Conservation (phyloP, 2,329 filamentous ascomycete species). For the Cladorrhinum sp. region DNA sequence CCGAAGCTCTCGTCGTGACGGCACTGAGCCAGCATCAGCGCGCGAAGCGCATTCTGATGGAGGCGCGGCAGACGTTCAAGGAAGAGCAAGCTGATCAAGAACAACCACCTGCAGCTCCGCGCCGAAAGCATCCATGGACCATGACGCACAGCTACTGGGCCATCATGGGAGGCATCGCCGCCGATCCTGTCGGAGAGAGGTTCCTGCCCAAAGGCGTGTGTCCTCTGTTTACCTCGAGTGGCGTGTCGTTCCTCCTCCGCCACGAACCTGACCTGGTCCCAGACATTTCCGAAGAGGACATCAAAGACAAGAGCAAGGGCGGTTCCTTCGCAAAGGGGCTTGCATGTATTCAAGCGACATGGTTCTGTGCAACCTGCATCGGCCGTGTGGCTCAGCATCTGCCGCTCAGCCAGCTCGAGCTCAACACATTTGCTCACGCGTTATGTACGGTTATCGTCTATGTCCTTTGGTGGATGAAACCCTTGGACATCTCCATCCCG, state of each 20-base stretch:
- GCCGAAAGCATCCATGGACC: neutral
- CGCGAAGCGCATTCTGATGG: neutral
- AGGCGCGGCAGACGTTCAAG: neutral
- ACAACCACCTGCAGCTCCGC: too few species aligned
- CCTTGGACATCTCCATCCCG: neutral
- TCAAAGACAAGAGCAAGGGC: neutral
- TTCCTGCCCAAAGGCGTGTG: neutral
- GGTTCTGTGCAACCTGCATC: neutral
- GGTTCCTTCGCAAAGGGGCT: neutral
- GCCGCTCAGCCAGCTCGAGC: neutral
- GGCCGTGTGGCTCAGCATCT: neutral
- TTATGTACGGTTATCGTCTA: neutral
- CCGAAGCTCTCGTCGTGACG: too few species aligned
- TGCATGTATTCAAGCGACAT: neutral
- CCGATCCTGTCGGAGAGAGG: neutral
- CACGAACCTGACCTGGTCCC: neutral
- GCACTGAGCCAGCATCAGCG: too few species aligned
- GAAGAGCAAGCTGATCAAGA: neutral
- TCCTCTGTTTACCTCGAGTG: neutral
- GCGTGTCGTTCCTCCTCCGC: neutral
- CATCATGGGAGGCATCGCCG: neutral
- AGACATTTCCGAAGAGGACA: neutral
- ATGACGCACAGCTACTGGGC: neutral
- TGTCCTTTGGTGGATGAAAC: neutral
- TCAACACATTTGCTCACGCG: neutral